Percentiles rank a stretch among this genome's conserved stretches.
Conservation (phyloP, 208 protist genomes). For the Histomonas meleagridis region DNA sequence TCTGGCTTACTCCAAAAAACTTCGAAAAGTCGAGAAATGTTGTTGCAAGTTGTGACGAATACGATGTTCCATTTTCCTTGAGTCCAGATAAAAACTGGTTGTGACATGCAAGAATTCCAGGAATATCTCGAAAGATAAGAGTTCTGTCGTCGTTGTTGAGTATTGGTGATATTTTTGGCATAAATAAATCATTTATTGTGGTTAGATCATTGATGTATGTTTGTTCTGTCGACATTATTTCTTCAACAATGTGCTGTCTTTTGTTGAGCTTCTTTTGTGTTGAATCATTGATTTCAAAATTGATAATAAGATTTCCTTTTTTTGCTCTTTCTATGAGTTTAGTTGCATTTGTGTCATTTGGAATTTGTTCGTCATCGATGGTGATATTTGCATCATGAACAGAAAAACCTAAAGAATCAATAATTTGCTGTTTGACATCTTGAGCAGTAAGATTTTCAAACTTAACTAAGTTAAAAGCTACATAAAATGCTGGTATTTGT, state of each 20-base stretch:
- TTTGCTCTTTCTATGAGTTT: too few species aligned
- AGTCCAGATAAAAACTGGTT: neutral
- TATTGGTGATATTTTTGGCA: neutral
- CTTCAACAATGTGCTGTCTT: neutral
- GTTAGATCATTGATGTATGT: slow-evolving; percentile 30
- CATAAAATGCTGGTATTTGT: neutral
- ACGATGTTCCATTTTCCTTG: neutral
- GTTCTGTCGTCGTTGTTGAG: neutral
- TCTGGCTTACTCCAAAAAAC: neutral
- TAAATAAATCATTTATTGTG: neutral
- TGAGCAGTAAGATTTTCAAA: too few species aligned
- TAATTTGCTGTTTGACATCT: too few species aligned
- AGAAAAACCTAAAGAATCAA: too few species aligned
- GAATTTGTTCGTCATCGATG: too few species aligned
- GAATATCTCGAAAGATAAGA: neutral
- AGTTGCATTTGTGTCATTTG: too few species aligned
- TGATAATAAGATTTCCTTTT: too few species aligned
- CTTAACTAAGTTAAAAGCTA: neutral
- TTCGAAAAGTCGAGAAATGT: neutral
- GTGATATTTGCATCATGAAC: too few species aligned
- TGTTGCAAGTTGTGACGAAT: neutral
- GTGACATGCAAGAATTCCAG: neutral
- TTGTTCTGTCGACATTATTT: neutral
- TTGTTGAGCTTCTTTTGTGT: neutral
- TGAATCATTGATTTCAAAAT: too few species aligned